These are phyloP conservation scores for Euphorbia peplus DNA, from an alignment of 345 rosid species.

Conservation along the genomic window DNA sequence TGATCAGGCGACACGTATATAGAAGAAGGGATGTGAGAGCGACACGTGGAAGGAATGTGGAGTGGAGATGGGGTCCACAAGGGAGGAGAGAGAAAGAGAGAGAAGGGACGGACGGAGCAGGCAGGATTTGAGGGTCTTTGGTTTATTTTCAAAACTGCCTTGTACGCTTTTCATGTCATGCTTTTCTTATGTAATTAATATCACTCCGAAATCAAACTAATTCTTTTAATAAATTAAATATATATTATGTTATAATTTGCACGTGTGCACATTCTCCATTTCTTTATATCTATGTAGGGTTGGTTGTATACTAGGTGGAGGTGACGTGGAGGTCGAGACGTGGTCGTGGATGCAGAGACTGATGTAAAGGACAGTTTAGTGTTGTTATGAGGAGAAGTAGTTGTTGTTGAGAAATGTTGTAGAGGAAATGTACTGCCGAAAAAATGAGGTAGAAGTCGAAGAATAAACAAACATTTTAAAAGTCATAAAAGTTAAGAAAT, in stretches of 20 bases:
- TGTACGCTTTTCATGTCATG: constrained; percentile 27
- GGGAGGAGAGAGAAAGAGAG: neutral
- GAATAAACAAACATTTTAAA: too few species aligned
- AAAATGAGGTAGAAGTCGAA: too few species aligned
- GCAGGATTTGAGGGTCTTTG: constrained; percentile 22
- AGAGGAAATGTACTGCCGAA: too few species aligned
- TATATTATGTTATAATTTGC: neutral
- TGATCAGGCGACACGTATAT: constrained; percentile 3
- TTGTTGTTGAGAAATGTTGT: too few species aligned
- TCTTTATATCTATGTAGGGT: neutral
- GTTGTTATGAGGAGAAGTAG: too few species aligned
- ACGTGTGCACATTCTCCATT: neutral
- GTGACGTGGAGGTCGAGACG: too few species aligned
- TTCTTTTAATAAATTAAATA: too few species aligned
- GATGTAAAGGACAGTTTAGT: too few species aligned
- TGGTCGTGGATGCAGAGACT: too few species aligned
- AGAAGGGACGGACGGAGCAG: neutral
- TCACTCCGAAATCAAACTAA: neutral
- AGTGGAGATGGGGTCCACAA: neutral
- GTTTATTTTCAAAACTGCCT: constrained; percentile 16
- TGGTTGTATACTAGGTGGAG: too few species aligned
- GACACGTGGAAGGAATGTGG: neutral
- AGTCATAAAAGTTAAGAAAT: too few species aligned
- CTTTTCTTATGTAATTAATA: constrained; percentile 21
- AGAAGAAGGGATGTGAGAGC: fast-evolving